Evolutionary conservation across 768 basidiomycete genomes (phyloP), one percentile per base, ranked within the genome.

Genomic region (Boletus edulis): DNA sequence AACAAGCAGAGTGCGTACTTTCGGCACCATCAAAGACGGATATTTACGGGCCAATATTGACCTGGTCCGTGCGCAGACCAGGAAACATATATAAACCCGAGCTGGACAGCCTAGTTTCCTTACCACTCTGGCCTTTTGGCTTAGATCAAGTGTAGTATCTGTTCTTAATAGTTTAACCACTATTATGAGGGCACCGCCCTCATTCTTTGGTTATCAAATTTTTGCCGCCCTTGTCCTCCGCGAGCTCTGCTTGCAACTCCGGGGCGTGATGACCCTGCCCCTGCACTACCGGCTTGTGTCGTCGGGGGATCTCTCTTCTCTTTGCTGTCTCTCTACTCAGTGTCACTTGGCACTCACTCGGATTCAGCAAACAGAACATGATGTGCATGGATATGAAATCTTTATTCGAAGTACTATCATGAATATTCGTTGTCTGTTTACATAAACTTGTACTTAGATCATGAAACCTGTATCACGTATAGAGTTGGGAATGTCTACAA

Each of bases 111-210:
- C 24, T 24, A 3, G n/a, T n/a, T 10, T 61, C 62, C 34, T 63
- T 50, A 59, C 61, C 60, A 65, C 57, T 61, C 59, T 68, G 80
- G 81, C 81, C 80, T 81, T 79, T 81, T 82, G 82, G 82, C 81
- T 83, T 82, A 82, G 82, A 83, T 83, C 81, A 83, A 83, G 81
- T 82, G 82, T 83, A 82, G 82, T 83, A 83, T 83, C 81, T 83
- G 81, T 82, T 82, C 81, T 82, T 81, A 76, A 77, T 76, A 82
- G 79, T 74, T 60, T 72, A 80, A 70, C 78, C 77, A 78, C 79
- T 80, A 78, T 80, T 52, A 80, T 79, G 76, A 69, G 68, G 73
- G 76, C 79, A 81, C 73, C 70, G 78, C 76, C 65, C 71, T 72
- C 72, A 75, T 78, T 78, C 61, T 66, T 66, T 80, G 79, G 79